phyloP scores from a whole-genome alignment of 768 basidiomycete species.

The Rhodosporidiobolus sp. region DNA sequence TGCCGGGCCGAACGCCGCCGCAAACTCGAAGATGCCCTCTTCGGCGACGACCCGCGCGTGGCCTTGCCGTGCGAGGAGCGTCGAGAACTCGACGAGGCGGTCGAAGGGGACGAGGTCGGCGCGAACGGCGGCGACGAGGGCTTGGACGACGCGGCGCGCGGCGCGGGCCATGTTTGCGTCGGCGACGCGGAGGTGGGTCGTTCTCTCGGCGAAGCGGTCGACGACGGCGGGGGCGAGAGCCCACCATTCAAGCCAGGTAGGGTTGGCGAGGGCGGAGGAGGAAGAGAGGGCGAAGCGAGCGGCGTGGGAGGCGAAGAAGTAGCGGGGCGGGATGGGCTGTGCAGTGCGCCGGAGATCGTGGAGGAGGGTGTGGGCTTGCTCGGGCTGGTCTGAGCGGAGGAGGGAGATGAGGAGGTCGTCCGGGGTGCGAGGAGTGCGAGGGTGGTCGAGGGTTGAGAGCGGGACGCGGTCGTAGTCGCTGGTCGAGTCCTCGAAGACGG shows the following conservation, averaged over 20 bases:
- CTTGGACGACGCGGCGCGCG: background rate
- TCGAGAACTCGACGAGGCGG: background rate
- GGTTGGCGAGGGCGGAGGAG: background rate
- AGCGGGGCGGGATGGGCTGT: background rate
- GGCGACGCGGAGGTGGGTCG: background rate
- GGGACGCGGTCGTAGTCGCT: slow-evolving; percentile 20
- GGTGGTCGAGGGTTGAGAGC: slow-evolving; percentile 27
- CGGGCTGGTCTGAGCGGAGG: background rate
- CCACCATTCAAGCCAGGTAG: slow-evolving; percentile 29
- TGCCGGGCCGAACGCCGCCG: background rate
- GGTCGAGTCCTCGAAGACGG: slow-evolving; percentile 11
- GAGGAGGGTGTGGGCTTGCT: background rate
- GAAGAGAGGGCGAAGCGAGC: too few species aligned
- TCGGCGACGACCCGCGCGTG: slow-evolving; percentile 14
- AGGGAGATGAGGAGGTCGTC: slow-evolving; percentile 21
- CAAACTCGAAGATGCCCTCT: background rate
- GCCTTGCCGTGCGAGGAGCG: slow-evolving; percentile 3
- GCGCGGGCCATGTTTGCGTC: background rate
- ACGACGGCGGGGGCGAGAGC: slow-evolving; percentile 1
- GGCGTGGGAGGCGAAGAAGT: slow-evolving; percentile 8
- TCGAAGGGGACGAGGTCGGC: background rate
- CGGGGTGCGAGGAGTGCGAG: slow-evolving; percentile 8
- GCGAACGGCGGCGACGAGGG: background rate
- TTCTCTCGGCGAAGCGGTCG: background rate
- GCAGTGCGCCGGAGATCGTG: background rate